phyloP scores from a whole-genome alignment of 441 rosid genomes.

The Rhodomyrtus psidioides region DNA sequence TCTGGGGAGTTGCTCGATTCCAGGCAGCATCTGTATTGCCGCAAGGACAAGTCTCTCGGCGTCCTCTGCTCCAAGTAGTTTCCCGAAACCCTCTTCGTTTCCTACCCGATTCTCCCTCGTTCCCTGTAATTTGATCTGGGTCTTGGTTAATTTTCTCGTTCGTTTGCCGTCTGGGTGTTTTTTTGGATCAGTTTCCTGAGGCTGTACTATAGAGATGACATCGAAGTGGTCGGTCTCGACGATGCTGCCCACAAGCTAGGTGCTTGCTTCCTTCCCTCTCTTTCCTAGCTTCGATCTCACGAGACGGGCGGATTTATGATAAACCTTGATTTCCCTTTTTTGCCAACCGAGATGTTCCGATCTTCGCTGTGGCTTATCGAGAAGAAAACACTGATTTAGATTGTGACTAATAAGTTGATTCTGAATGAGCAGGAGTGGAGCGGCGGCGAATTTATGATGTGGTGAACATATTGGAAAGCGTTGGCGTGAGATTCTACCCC shows the following conservation, averaged over 20 bases:
- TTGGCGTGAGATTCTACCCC: conserved; percentile 38
- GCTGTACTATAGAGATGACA: neutral
- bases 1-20: neutral
- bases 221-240: conserved; percentile 1
- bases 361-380: too few species aligned
- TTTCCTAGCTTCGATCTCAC: neutral
- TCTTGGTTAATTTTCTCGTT: neutral
- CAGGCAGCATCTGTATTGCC: neutral
- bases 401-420: neutral
- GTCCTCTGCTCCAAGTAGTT: conserved; percentile 1
- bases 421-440: conserved; percentile 30
- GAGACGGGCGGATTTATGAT: neutral
- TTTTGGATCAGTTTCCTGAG: neutral
- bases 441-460: conserved; percentile 81
- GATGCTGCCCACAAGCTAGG: conserved; percentile 1
- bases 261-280: neutral
- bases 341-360: neutral
- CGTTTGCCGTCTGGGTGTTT: neutral
- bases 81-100: neutral
- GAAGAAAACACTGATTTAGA: too few species aligned
- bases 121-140: neutral
- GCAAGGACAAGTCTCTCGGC: conserved; percentile 6
- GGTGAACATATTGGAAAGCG: conserved; percentile 72
- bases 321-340: neutral
- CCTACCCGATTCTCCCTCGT: neutral